phyloP scores from a whole-genome alignment of 176 grass and related monocot species.

The Pontederia paniculata region DNA sequence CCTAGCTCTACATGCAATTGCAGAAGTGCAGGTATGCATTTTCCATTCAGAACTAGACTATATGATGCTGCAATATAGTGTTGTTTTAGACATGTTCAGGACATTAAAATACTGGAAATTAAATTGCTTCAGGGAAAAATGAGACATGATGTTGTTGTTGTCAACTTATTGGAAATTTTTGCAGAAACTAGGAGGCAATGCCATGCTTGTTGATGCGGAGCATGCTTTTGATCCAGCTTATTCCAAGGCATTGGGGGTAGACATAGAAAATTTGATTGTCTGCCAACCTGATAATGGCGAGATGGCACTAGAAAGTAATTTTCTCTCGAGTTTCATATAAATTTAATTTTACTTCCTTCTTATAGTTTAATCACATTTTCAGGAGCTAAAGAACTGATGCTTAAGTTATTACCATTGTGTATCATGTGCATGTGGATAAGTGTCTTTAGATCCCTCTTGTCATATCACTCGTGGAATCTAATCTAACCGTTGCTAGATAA shows the following conservation, averaged over 20 bases:
- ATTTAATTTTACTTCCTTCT: not conserved
- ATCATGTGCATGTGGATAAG: no score
- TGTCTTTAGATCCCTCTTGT: not conserved
- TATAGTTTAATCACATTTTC: no score
- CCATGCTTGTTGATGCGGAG: constrained; percentile 98
- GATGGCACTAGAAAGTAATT: constrained; percentile 97
- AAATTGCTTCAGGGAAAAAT: not conserved
- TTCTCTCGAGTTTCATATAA: not conserved
- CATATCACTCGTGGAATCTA: constrained; percentile 6
- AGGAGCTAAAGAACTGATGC: no score
- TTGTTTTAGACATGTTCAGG: not conserved
- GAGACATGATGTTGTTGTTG: not conserved
- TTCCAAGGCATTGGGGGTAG: constrained; percentile 84
- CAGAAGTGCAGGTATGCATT: constrained; percentile 75
- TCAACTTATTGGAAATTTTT: not conserved
- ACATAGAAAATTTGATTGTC: constrained; percentile 98
- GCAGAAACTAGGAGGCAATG: constrained; percentile 94
- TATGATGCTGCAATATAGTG: constrained; percentile 5
- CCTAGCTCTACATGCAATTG: constrained; percentile 91
- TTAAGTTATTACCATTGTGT: no score
- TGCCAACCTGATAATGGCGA: constrained; percentile 98
- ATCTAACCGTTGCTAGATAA: not conserved
- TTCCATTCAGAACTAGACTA: not conserved
- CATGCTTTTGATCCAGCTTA: constrained; percentile 98
- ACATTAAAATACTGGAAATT: not conserved